Evolutionary conservation across 1,284 basidiomycete genomes (phyloP), one percentile per base, ranked within the genome.

Genomic region (Cryptococcus sp.): DNA sequence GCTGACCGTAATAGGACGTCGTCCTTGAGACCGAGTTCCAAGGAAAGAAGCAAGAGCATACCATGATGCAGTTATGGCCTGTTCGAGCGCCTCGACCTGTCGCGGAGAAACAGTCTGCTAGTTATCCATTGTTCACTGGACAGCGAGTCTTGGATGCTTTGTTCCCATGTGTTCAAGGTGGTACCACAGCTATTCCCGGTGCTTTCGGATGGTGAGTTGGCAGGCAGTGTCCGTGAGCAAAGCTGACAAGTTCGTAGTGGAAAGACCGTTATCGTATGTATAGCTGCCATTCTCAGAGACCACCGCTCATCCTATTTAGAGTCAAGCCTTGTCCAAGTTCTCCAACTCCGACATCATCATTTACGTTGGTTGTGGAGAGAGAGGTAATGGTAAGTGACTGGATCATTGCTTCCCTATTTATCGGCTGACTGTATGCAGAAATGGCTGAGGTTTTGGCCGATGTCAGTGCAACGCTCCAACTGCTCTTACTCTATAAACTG

Each of bases 291-390:
- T 23, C 23, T 23, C 35, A 23, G 31, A 41, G 11, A 14, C 34
- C 30, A 48, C 4, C 11, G 15, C 47, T 11, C 34, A 30, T 23
- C 56, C 35, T 5, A 31, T 15, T 3, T 50, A 66, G 64, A 64
- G 61, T 59, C 79, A 96, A 80, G 96, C 95, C 11, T 81, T 99
- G 59, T 98, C 96, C 65, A 99, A 99, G 77, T 99, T 87, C 80
- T 99, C 96, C 37, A 99, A 99, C 82, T 97, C 94, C 67, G 95
- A 98, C 76, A 98, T 98, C 68, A 98, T 99, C 74, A 87, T 98
- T 65, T 99, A 99, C 74, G 96, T 99, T 67, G 96, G 96, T 44
- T 98, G 92, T 73, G 93, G 90, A 64, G 90, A 93, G 72, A 88
- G 90, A 67, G 90, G 90, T 72, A 92, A 92, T 66, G 89, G 90